Evolutionary conservation across 192 early-diverging fungal genomes (phyloP).

Genomic region (Phlyctochytrium arcticum): DNA sequence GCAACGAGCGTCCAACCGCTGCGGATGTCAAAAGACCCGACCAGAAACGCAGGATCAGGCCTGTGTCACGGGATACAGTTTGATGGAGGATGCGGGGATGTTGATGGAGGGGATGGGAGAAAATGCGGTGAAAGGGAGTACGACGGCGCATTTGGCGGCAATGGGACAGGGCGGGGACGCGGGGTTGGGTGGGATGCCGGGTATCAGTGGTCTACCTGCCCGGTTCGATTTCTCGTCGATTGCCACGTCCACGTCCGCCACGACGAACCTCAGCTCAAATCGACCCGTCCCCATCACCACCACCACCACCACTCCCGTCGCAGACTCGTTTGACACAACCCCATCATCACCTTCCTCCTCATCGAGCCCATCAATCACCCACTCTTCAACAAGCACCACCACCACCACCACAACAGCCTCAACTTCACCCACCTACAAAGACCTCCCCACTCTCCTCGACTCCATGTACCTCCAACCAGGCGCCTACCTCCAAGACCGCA

Average conservation of each 20-base stretch:
- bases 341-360: too few relatives aligned
- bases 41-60: slow-evolving; percentile 11
- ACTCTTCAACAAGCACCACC: not conserved
- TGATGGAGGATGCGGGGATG: slow-evolving; percentile 18
- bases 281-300: not conserved
- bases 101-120: slow-evolving; percentile 19
- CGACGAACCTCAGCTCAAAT: not conserved
- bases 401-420: not conserved
- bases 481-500: slow-evolving; percentile 12
- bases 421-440: slow-evolving; percentile 3
- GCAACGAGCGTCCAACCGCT: slow-evolving; percentile 23
- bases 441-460: slow-evolving; percentile 6
- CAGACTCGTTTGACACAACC: too few relatives aligned
- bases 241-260: not conserved
- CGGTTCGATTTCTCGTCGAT: not conserved
- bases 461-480: slow-evolving; percentile 5
- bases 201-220: not conserved
- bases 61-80: slow-evolving; percentile 20
- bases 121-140: not conserved
- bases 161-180: not conserved
- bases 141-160: too few relatives aligned
- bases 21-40: slow-evolving; percentile 16
- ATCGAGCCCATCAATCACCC: too few relatives aligned
- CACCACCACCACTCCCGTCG: not conserved
- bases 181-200: not conserved